phyloP scores from a whole-genome alignment of 176 grass and related monocot species.

The Oryza punctata region DNA sequence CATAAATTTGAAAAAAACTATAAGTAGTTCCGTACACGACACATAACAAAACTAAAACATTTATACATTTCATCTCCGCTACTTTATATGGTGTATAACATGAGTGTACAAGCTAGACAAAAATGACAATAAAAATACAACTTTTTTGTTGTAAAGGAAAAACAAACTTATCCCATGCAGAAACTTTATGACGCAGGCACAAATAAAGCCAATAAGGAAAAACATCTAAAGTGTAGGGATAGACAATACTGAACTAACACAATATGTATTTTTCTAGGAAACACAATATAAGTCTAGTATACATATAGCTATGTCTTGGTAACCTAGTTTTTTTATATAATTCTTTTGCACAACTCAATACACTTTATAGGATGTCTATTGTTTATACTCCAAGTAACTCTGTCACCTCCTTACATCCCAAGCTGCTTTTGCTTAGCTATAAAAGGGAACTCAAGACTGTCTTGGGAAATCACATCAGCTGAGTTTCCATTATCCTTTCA shows the following conservation, averaged over 20 bases:
- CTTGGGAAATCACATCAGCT: neutral
- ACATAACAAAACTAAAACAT: neutral
- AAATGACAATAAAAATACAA: neutral
- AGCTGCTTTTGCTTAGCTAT: neutral
- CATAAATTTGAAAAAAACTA: neutral
- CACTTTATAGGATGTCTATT: neutral
- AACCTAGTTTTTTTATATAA: neutral
- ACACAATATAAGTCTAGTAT: neutral
- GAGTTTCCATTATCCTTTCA: neutral
- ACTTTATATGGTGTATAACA: neutral
- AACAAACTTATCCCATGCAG: neutral
- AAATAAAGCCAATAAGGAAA: neutral
- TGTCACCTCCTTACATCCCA: neutral
- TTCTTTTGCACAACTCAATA: neutral
- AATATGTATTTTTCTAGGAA: neutral
- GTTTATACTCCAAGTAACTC: slow-evolving; percentile 12
- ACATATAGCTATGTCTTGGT: neutral
- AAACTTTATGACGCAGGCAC: neutral
- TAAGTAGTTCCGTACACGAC: neutral
- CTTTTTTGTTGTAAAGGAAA: neutral
- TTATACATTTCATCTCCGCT: neutral
- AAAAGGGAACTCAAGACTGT: neutral
- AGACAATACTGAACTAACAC: neutral
- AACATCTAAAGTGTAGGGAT: neutral
- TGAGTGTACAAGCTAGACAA: neutral